phyloP scores from a whole-genome alignment of 148 eudicot genomes.

The Camellia granthamiana region DNA sequence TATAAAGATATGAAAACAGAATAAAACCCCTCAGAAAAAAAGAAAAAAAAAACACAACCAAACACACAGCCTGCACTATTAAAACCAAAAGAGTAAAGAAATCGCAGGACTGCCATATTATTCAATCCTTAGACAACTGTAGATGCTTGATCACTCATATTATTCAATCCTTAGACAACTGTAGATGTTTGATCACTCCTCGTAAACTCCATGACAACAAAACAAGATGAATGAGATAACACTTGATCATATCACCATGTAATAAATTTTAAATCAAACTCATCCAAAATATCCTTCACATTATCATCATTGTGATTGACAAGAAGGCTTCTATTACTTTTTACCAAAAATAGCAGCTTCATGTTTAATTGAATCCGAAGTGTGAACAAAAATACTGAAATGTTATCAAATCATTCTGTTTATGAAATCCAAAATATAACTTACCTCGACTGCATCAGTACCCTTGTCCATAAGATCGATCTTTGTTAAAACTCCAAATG shows the following conservation, averaged over 20 bases:
- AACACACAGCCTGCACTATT: no score
- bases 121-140: no score
- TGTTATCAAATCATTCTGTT: neutral
- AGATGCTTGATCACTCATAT: no score
- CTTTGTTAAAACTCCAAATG: constrained; percentile 50
- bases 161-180: no score
- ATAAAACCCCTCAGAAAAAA: neutral
- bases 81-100: no score
- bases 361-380: neutral
- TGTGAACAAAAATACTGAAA: neutral
- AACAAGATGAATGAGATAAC: no score
- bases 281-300: neutral
- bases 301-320: neutral
- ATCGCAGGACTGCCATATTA: no score
- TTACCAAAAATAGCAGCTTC: neutral
- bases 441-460: constrained; percentile 47
- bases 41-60: neutral
- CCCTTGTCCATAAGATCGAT: constrained; percentile 49
- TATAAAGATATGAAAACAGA: no score
- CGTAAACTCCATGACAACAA: no score
- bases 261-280: neutral
- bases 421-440: constrained; percentile 15
- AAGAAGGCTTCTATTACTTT: neutral
- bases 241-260: no score
- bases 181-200: no score